A percentile compares a stretch with the other conserved stretches of the same genome.
Evolutionary conservation across 129 eudicot genomes (phyloP).

Genomic region (Lactuca saligna): DNA sequence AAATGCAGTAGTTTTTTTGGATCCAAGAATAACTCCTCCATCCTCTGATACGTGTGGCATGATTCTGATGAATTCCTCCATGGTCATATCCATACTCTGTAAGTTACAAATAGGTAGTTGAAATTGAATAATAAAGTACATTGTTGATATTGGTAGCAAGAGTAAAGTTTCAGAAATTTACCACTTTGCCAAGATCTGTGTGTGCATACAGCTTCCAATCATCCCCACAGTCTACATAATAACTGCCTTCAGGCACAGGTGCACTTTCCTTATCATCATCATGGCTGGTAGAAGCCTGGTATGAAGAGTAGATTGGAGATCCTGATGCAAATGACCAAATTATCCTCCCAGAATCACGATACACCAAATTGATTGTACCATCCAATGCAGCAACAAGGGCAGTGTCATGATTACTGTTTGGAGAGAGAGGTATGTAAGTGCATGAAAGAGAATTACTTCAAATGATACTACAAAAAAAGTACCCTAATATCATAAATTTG

Average conservation of each 20-base stretch:
- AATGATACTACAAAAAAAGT: constrained; percentile 4
- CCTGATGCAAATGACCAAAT: constrained; percentile 92
- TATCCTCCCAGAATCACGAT: constrained; percentile 49
- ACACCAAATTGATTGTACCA: constrained; percentile 67
- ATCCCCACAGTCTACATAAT: constrained; percentile 71
- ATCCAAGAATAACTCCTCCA: constrained; percentile 78
- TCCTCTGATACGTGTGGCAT: constrained; percentile 87
- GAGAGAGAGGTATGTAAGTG: constrained; percentile 22
- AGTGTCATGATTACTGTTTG: constrained; percentile 56
- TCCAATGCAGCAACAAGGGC: constrained; percentile 74
- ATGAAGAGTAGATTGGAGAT: constrained; percentile 72
- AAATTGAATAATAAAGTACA: not conserved
- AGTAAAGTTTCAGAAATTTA: constrained; percentile 26
- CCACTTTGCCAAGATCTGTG: constrained; percentile 53
- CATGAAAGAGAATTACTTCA: constrained; percentile 8
- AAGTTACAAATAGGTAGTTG: constrained; percentile 17
- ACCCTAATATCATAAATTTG: not conserved
- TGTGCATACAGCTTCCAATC: constrained; percentile 79
- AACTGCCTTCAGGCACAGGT: constrained; percentile 40
- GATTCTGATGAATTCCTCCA: constrained; percentile 63
- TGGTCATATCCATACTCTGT: constrained; percentile 57
- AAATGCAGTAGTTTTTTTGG: constrained; percentile 70
- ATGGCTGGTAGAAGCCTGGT: constrained; percentile 54
- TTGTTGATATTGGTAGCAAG: too few species aligned
- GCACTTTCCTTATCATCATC: constrained; percentile 47